These are phyloP conservation scores for Irpex sp. DNA, from an alignment of 1,284 basidiomycete genomes.

Conservation along the genomic window DNA sequence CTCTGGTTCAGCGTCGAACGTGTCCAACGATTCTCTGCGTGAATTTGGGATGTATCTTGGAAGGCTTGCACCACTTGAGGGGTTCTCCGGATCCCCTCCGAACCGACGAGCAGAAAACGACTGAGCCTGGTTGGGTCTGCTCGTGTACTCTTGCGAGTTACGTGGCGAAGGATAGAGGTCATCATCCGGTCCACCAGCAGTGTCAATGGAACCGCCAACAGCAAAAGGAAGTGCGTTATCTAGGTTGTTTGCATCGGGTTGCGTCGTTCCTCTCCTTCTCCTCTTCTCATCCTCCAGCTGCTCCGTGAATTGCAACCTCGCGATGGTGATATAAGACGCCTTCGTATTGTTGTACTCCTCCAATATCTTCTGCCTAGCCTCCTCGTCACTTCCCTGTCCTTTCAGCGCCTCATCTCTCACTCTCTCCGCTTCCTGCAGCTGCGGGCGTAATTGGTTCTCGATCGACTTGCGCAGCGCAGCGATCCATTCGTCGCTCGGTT, in stretches of 20 bases:
- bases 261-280: slow-evolving; percentile 9
- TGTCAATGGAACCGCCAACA: neutral
- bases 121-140: neutral
- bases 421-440: slow-evolving; percentile 47
- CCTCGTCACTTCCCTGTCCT: slow-evolving; percentile 24
- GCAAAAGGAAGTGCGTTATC: neutral
- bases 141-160: neutral
- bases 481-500: neutral
- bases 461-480: slow-evolving; percentile 36
- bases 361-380: slow-evolving; percentile 29
- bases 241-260: neutral
- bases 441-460: slow-evolving; percentile 36
- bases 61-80: neutral
- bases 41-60: slow-evolving; percentile 1
- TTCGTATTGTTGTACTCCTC: slow-evolving; percentile 37
- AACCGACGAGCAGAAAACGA: neutral
- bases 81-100: neutral
- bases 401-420: slow-evolving; percentile 35
- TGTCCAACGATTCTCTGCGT: slow-evolving; percentile 2
- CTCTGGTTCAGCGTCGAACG: slow-evolving; percentile 4
- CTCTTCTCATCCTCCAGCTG: slow-evolving; percentile 27
- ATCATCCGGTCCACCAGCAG: neutral
- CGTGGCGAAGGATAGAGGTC: neutral
- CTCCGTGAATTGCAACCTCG: slow-evolving; percentile 26
- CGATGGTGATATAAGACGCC: slow-evolving; percentile 27